Conservation (phyloP, 2,329 filamentous ascomycete genomes). For the Xylaria sp. region DNA sequence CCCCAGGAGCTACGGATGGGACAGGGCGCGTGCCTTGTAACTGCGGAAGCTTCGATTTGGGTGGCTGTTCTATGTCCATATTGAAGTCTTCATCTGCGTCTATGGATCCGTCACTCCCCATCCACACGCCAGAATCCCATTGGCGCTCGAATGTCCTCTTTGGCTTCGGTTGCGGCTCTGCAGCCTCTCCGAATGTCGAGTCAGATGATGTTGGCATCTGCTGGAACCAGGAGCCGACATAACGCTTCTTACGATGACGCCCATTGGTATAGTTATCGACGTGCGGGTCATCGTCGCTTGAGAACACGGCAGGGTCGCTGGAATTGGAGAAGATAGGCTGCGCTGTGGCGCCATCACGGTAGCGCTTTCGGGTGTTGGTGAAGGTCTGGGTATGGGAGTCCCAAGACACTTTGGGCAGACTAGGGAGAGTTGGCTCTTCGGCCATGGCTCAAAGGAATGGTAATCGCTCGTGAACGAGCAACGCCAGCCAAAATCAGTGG, state of each 20-base stretch:
- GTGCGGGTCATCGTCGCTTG: conserved; percentile 72
- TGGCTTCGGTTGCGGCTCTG: conserved; percentile 43
- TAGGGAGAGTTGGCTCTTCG: conserved; percentile 47
- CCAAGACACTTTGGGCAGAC: conserved; percentile 42
- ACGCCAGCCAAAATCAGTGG: background rate
- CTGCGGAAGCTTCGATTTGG: conserved; percentile 47
- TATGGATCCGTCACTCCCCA: conserved; percentile 63
- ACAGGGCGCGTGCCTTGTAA: conserved; percentile 40
- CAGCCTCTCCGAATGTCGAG: conserved; percentile 51
- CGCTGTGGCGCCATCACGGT: conserved; percentile 36
- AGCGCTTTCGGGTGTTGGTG: conserved; percentile 48
- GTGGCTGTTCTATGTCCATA: conserved; percentile 42
- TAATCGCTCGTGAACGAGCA: background rate
- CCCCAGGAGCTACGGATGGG: conserved; percentile 45
- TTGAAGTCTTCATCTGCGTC: conserved; percentile 53
- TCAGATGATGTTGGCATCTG: conserved; percentile 61
- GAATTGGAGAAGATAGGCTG: conserved; percentile 60
- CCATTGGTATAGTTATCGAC: conserved; percentile 67
- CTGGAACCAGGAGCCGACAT: conserved; percentile 71
- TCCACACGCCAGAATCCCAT: conserved; percentile 72
- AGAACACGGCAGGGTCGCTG: conserved; percentile 74
- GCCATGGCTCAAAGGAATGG: conserved; percentile 39
- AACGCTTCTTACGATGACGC: conserved; percentile 64
- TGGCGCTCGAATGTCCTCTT: conserved; percentile 64
- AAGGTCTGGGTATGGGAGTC: conserved; percentile 40